Base-by-base conservation (phyloP, 352 stramenopile genomes). In the Plasmopara muralis region DNA sequence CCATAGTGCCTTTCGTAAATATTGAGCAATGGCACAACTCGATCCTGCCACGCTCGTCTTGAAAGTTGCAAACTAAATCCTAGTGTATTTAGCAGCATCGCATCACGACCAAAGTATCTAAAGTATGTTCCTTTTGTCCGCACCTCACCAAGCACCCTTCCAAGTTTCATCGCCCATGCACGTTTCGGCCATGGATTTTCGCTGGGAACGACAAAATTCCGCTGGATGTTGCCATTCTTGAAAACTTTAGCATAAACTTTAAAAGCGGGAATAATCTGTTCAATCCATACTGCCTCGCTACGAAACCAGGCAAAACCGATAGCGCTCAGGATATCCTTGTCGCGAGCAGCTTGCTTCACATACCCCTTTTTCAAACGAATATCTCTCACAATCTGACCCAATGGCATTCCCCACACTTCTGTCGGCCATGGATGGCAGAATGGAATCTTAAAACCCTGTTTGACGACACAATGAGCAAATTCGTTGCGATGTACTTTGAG, bases 341-440 rank as follows among this genome's bases (percentile, higher is more conserved):
- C 28, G 43, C 28, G 43, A 20, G 43, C 14, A 38, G 28, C 43
- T 47, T 47, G 43, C 28, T 47, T 33, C 43, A 33, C 20, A 13
- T 47, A 47, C n/a, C 9, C 43, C 4, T 20, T 4, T 28, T 10
- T 16, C 4, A 13, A 13, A 16, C 43, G 43, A 25, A 47, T 37
- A 13, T 38, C 30, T 7, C 30, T 37, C 20, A 47, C 25, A 30
- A 47, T 33, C 4, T 28, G 4, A 12, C 43, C 43, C 16, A 47
- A 25, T 9, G 25, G 5, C 20, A 47, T 47, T 10, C 43, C 43
- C 43, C 43, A 47, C 43, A 25, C 43, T 9, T 25, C 38, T 13
- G 10, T 38, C 13, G 43, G 43, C 43, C 43, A 47, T 15, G 43
- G 43, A 30, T 44, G 39, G 39, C 39, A 44, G 30, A 15, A 44